Conservation (phyloP, 306 rosid genomes). For the Castanopsis chinensis region DNA sequence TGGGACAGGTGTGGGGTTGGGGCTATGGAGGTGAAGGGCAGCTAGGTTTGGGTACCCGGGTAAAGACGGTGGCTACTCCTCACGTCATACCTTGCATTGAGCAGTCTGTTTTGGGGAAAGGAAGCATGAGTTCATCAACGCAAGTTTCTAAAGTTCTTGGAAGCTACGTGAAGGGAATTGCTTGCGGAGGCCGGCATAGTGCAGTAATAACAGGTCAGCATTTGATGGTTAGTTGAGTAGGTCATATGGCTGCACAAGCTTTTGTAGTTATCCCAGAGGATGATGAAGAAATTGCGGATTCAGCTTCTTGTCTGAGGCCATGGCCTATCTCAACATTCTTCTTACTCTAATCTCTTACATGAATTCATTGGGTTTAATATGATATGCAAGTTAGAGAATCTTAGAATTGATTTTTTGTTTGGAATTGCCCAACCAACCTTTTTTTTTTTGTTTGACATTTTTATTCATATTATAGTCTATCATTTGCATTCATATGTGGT, state of each 20-base stretch:
- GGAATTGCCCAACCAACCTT: neutral
- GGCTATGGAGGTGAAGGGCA: slow-evolving; percentile 99
- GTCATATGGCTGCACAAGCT: neutral
- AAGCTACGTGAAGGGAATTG: slow-evolving; percentile 66
- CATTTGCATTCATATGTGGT: neutral
- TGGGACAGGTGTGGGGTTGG: slow-evolving; percentile 99
- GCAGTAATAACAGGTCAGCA: slow-evolving; percentile 73
- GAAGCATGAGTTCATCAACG: slow-evolving; percentile 25
- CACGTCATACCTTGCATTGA: slow-evolving; percentile 74
- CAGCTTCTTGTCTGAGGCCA: neutral
- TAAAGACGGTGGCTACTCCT: slow-evolving; percentile 83
- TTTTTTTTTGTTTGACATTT: neutral
- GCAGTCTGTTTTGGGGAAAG: slow-evolving; percentile 49
- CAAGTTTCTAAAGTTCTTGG: slow-evolving; percentile 60
- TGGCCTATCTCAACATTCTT: neutral
- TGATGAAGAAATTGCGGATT: neutral
- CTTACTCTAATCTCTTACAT: neutral
- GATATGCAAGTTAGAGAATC: neutral
- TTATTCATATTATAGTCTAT: neutral
- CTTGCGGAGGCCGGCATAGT: slow-evolving; percentile 95
- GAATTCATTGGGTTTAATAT: neutral
- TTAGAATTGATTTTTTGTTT: neutral
- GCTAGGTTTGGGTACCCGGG: slow-evolving; percentile 91
- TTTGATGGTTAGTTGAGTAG: neutral
- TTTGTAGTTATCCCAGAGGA: neutral